Evolutionary conservation across 2,329 filamentous ascomycete species (phyloP).

Genomic region (Aspergillus aculeatinus): DNA sequence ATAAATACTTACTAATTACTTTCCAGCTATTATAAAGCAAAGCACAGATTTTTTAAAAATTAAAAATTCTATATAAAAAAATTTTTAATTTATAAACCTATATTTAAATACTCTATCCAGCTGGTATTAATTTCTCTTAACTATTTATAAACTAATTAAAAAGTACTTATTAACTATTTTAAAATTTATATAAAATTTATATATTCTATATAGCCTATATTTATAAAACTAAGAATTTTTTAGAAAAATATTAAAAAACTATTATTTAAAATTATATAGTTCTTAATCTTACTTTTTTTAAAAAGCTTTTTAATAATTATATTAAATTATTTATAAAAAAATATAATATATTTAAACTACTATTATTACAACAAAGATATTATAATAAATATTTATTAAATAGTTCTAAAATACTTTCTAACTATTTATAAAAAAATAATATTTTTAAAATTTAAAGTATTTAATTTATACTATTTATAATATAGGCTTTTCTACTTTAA

Average conservation of each 20-base stretch:
- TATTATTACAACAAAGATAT: conserved; percentile 4
- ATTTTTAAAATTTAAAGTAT: not conserved
- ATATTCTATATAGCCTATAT: conserved; percentile 8
- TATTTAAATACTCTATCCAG: not conserved
- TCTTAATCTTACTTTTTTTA: conserved; percentile 9
- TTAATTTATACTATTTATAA: not conserved
- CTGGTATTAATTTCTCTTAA: not conserved
- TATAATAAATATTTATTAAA: conserved; percentile 5
- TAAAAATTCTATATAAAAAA: not conserved
- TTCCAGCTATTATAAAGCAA: not conserved
- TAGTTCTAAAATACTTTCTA: not conserved
- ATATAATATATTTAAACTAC: conserved; percentile 10
- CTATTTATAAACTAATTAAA: not conserved
- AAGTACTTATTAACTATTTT: conserved; percentile 2
- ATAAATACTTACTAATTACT: not conserved
- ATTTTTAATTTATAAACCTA: not conserved
- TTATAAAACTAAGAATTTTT: not conserved
- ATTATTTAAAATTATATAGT: not conserved
- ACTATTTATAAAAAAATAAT: not conserved
- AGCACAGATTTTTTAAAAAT: not conserved
- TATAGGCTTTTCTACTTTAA: not conserved
- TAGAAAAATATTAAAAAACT: conserved; percentile 7
- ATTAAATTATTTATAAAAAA: conserved; percentile 4
- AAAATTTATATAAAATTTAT: conserved; percentile 3
- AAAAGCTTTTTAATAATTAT: conserved; percentile 11